A percentile compares a stretch with the other conserved stretches of the same genome.
Conservation (phyloP, 768 basidiomycete species). For the Lactifluus volemus region DNA sequence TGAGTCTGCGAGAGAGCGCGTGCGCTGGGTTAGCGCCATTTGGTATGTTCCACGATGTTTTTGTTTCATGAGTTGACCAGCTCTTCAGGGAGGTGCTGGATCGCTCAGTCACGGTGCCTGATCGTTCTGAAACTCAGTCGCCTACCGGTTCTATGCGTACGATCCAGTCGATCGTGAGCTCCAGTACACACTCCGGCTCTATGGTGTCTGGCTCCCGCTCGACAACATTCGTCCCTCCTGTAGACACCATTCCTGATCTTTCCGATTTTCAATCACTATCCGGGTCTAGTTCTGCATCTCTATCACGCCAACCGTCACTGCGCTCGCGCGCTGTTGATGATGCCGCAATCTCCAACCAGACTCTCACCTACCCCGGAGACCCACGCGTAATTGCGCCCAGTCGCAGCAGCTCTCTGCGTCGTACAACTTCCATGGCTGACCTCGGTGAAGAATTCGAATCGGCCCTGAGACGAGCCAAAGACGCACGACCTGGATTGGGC, state of each 20-base stretch:
- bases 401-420: conserved; percentile 45
- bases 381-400: conserved; percentile 64
- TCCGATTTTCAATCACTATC: conserved; percentile 50
- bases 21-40: conserved; percentile 86
- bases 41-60: conserved; percentile 43
- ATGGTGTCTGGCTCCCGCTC: conserved; percentile 56
- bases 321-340: conserved; percentile 69
- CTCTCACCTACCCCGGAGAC: conserved; percentile 66
- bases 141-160: conserved; percentile 58
- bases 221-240: conserved; percentile 69
- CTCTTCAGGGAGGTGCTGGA: conserved; percentile 67
- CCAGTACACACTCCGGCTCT: conserved; percentile 41
- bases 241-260: conserved; percentile 62
- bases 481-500: conserved; percentile 34
- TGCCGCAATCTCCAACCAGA: conserved; percentile 52
- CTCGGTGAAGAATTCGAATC: conserved; percentile 52
- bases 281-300: conserved; percentile 33
- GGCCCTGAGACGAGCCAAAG: conserved; percentile 35
- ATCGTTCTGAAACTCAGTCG: conserved; percentile 40
- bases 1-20: conserved; percentile 80
- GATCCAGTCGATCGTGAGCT: conserved; percentile 47
- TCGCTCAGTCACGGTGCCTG: conserved; percentile 45
- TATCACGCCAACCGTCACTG: conserved; percentile 39
- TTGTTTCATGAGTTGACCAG: neutral
- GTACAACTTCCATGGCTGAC: conserved; percentile 72